Evolutionary conservation across 169 alveolate species (phyloP), one percentile per base, ranked within the genome.

Genomic region (Amoebophrya sp.): DNA sequence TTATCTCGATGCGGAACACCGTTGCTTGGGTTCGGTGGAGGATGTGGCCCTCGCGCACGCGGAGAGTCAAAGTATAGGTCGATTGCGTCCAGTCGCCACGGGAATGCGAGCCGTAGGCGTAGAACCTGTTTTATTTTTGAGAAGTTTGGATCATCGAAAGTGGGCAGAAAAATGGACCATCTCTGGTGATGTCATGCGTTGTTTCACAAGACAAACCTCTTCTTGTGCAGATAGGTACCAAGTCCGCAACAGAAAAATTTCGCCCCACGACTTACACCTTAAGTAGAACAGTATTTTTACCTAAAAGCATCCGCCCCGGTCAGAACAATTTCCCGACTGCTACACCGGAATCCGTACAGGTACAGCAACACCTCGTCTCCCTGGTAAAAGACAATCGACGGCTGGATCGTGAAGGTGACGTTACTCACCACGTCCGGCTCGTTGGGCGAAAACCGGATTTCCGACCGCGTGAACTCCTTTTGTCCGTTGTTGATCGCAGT

Each of bases 331-430:
- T 35, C 66, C 83, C 89, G 40, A 32, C 55, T 12, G n/a, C 40
- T 32, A 77, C 77, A 77, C 54, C 35, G 40, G 54, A 90, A 90
- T 29, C 92, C 92, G 66, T 90, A 90, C 47, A 90, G 47, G 89
- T 53, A 35, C 33, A 90, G 89, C 1, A 90, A 2, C 23, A 90
- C 89, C 23, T 39, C 32, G 54, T 90, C 77, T 0, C 89, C 41
- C 53, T 90, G 92, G 39, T 53, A 90, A 35, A 90, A 77, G 32
- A 90, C 32, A 12, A 90, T 54, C 2, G 55, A 33, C 33, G 92
- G 92, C 54, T 35, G 14, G 89, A 90, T 0, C n/a, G 89, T 38
- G 40, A 90, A 35, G 29, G 89, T 54, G 35, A 90, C 89, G 77
- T 40, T 90, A 12, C 89, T 33, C 3, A 40, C 55, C 54, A 33